Conservation (phyloP, 2,329 filamentous ascomycete species). For the Fusarium falciforme region DNA sequence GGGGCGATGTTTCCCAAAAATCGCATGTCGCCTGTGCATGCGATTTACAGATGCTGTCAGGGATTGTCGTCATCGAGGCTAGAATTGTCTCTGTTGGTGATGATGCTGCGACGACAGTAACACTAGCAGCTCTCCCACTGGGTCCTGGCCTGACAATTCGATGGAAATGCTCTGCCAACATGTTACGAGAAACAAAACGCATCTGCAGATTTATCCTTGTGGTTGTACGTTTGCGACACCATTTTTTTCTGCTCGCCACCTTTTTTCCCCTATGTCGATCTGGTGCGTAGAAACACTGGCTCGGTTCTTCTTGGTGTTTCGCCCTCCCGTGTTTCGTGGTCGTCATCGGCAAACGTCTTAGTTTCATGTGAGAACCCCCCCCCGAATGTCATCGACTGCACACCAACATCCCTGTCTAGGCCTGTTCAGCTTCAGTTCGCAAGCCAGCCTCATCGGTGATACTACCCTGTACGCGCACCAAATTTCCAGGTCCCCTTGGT, state of each 20-base stretch:
- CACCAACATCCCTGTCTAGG: slow-evolving; percentile 12
- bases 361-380: slow-evolving; percentile 35
- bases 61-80: neutral
- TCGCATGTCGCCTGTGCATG: slow-evolving; percentile 21
- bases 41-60: slow-evolving; percentile 8
- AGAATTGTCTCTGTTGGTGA: neutral
- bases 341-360: slow-evolving; percentile 30
- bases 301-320: slow-evolving; percentile 5
- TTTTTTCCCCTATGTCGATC: neutral
- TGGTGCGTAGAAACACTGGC: neutral
- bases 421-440: slow-evolving; percentile 35
- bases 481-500: slow-evolving; percentile 18
- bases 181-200: neutral
- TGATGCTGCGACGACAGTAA: neutral
- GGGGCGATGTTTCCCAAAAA: slow-evolving; percentile 15
- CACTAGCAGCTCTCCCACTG: neutral
- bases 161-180: neutral
- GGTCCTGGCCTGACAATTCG: neutral
- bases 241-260: neutral
- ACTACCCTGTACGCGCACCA: slow-evolving; percentile 20
- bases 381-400: slow-evolving; percentile 34
- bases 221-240: neutral
- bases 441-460: slow-evolving; percentile 35
- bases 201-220: neutral
- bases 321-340: slow-evolving; percentile 26